phyloP scores from a whole-genome alignment of 208 protist genomes.

The Borovskyia barvae region DNA sequence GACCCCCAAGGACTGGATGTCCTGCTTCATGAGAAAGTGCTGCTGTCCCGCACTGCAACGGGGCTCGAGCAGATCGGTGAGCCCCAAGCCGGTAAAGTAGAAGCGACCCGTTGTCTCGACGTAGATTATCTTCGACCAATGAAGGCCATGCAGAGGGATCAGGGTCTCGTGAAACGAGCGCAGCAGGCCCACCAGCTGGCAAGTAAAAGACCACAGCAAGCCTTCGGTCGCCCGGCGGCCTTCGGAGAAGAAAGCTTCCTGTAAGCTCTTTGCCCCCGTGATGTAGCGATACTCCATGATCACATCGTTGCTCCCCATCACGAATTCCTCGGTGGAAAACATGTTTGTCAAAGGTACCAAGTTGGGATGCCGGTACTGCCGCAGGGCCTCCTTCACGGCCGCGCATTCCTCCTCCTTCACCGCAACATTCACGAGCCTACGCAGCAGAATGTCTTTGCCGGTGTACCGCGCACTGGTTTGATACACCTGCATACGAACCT shows the following conservation, averaged over 20 bases:
- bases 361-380: constrained; percentile 80
- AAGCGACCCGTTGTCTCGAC: constrained; percentile 75
- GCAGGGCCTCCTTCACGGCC: constrained; percentile 50
- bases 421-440: constrained; percentile 62
- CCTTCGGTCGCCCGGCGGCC: constrained; percentile 67
- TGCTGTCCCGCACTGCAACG: constrained; percentile 22
- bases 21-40: constrained; percentile 63
- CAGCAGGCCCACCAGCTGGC: constrained; percentile 81
- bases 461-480: constrained; percentile 73
- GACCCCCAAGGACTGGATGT: constrained; percentile 77
- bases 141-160: constrained; percentile 68
- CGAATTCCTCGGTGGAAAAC: constrained; percentile 79
- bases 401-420: constrained; percentile 58
- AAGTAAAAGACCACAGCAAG: constrained; percentile 85
- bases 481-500: constrained; percentile 70
- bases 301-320: constrained; percentile 80
- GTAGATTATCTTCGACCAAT: constrained; percentile 86
- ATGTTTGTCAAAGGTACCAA: constrained; percentile 75
- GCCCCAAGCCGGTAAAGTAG: constrained; percentile 80
- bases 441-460: constrained; percentile 75
- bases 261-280: constrained; percentile 64
- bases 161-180: constrained; percentile 85
- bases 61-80: constrained; percentile 76
- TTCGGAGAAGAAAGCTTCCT: constrained; percentile 76
- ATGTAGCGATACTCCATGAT: constrained; percentile 90